Percentiles rank a stretch among this genome's conserved stretches.
These are phyloP conservation scores for Passiflora organensis DNA, from an alignment of 345 rosid genomes.

Conservation along the genomic window DNA sequence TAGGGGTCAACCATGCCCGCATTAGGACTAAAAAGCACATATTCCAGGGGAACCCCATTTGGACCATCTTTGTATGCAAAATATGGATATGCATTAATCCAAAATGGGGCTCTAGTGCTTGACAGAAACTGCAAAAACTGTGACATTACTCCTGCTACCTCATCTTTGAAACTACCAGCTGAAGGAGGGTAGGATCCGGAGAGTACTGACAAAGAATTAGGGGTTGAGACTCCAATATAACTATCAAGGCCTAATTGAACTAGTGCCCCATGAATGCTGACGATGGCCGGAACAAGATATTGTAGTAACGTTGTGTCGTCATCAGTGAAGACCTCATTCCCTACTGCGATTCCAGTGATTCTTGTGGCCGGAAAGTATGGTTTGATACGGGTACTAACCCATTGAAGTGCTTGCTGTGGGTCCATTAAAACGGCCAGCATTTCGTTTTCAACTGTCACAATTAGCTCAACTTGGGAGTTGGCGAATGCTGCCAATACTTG, in stretches of 20 bases:
- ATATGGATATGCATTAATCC: conserved; percentile 97
- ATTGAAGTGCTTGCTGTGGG: conserved; percentile 17
- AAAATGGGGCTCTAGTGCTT: conserved; percentile 55
- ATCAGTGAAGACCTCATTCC: conserved; percentile 26
- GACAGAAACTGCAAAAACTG: conserved; percentile 58
- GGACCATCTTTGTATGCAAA: conserved; percentile 86
- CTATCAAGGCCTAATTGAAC: conserved; percentile 63
- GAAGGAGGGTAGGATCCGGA: conserved; percentile 85
- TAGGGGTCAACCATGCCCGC: conserved; percentile 74
- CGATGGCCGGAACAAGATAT: conserved; percentile 65
- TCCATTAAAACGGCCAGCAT: conserved; percentile 41
- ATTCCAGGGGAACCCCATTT: conserved; percentile 52
- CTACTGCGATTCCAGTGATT: conserved; percentile 26
- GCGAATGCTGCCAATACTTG: conserved; percentile 68
- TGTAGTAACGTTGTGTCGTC: conserved; percentile 10
- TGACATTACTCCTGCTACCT: conserved; percentile 47
- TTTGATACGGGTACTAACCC: conserved; percentile 20
- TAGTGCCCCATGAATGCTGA: conserved; percentile 67
- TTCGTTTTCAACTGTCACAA: conserved; percentile 74
- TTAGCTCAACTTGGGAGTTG: conserved; percentile 58
- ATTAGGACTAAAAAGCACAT: conserved; percentile 82
- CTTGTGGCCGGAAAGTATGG: conserved; percentile 24
- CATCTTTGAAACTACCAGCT: conserved; percentile 62
- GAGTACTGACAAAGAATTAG: conserved; percentile 66
- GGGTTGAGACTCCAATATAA: conserved; percentile 68